A percentile compares a stretch with the other conserved stretches of the same genome.
Conservation (phyloP, 257 asterid genomes). For the Nicotiana otophora region DNA sequence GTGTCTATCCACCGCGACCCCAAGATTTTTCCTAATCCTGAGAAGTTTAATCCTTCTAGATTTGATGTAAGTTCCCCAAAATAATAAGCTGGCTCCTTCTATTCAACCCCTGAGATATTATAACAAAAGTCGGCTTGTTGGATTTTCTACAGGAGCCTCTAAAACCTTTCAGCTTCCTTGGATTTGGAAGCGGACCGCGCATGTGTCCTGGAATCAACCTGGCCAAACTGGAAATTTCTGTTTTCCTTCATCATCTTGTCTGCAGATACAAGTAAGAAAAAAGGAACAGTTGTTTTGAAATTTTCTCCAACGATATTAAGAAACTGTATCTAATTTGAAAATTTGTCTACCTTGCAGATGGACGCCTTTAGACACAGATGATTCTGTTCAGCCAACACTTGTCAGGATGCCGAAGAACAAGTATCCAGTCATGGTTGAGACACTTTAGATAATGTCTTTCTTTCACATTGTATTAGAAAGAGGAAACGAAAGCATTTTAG, state of each 20-base stretch:
- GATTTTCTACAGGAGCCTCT: conserved; percentile 45
- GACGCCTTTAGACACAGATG: conserved; percentile 58
- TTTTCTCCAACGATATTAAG: neutral
- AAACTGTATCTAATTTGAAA: neutral
- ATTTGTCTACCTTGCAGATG: conserved; percentile 43
- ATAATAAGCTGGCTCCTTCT: neutral
- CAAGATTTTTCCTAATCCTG: conserved; percentile 46
- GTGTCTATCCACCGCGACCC: conserved; percentile 86
- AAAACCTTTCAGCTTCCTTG: conserved; percentile 76
- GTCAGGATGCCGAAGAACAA: conserved; percentile 85
- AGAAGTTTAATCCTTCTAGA: conserved; percentile 75
- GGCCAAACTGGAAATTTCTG: conserved; percentile 68
- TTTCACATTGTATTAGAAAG: neutral
- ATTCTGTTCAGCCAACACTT: conserved; percentile 66
- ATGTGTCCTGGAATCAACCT: conserved; percentile 94
- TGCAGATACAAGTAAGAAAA: conserved; percentile 64
- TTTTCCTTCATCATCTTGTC: conserved; percentile 76
- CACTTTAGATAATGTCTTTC: conserved; percentile 26
- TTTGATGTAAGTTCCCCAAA: conserved; percentile 45
- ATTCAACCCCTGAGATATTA: neutral
- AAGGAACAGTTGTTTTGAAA: neutral
- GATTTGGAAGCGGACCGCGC: conserved; percentile 84
- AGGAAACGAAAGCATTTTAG: neutral
- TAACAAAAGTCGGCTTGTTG: neutral
- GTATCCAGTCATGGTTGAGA: conserved; percentile 60